Percentiles rank a stretch among this genome's conserved stretches.
Conservation (phyloP, 139 green algal species). For the Parachlorella kessleri region DNA sequence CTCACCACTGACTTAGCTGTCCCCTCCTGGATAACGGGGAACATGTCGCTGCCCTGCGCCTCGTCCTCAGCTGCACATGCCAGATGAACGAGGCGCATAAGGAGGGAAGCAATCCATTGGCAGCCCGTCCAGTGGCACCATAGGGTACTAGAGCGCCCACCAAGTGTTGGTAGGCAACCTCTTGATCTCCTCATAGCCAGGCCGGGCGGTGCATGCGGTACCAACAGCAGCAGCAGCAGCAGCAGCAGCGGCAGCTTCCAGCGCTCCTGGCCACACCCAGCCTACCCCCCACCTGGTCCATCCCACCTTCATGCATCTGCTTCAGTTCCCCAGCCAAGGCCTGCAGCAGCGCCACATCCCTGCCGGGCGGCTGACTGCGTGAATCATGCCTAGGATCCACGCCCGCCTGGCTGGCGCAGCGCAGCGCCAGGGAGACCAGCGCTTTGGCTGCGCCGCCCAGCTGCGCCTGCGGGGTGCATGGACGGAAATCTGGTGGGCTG, state of each 20-base stretch:
- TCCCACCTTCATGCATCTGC: not conserved
- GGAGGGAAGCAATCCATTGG: no score
- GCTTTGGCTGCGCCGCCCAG: not conserved
- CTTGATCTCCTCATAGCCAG: not conserved
- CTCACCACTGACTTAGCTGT: not conserved
- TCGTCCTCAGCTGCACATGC: no score
- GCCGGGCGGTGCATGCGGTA: not conserved
- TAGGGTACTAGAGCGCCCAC: not conserved
- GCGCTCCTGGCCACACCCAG: not conserved
- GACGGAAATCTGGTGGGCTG: no score
- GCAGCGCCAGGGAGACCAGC: slow-evolving; percentile 18
- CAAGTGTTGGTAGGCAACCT: not conserved
- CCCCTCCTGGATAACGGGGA: not conserved
- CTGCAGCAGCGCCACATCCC: slow-evolving; percentile 12
- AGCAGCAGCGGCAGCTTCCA: not conserved
- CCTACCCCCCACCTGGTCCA: not conserved
- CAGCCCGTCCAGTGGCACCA: no score
- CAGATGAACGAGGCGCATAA: no score
- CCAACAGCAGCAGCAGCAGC: not conserved
- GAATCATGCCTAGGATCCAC: not conserved
- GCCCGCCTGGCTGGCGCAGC: not conserved
- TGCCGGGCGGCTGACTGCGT: not conserved
- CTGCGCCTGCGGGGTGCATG: no score
- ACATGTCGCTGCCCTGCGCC: not conserved
- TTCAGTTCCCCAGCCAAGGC: not conserved